These are phyloP conservation scores for Salvia sclarea DNA, from an alignment of 305 asterid species.

Conservation along the genomic window DNA sequence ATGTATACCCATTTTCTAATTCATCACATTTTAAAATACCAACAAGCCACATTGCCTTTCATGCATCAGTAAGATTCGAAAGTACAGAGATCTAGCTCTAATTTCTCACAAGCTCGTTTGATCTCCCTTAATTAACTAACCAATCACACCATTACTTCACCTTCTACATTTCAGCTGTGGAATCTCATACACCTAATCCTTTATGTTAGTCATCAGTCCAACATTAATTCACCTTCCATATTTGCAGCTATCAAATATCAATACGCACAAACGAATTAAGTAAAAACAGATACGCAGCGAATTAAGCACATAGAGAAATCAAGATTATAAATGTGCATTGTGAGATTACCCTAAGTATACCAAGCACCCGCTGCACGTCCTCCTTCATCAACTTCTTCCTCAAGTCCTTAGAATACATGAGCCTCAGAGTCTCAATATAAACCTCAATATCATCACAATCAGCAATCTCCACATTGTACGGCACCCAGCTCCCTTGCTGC, in stretches of 20 bases:
- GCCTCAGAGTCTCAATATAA: constrained; percentile 70
- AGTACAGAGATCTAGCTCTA: not conserved
- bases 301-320: not conserved
- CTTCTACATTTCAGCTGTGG: not conserved
- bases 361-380: constrained; percentile 77
- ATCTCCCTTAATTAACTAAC: not conserved
- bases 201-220: not conserved
- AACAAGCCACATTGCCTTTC: constrained; percentile 8
- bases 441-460: constrained; percentile 96
- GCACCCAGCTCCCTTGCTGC: constrained; percentile 65
- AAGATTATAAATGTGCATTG: not conserved
- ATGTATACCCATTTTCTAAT: not conserved
- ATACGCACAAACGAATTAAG: not conserved
- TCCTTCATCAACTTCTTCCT: constrained; percentile 83
- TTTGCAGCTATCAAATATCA: not conserved
- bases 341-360: constrained; percentile 73
- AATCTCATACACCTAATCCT: constrained; percentile 4
- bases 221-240: not conserved
- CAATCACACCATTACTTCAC: not conserved
- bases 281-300: not conserved
- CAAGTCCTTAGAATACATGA: constrained; percentile 88
- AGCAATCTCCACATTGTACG: constrained; percentile 78
- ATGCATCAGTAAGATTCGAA: not conserved
- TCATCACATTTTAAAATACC: not conserved
- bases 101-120: not conserved